Conservation (phyloP, 164 flowering plant genomes). For the Nymphaea thermarum region DNA sequence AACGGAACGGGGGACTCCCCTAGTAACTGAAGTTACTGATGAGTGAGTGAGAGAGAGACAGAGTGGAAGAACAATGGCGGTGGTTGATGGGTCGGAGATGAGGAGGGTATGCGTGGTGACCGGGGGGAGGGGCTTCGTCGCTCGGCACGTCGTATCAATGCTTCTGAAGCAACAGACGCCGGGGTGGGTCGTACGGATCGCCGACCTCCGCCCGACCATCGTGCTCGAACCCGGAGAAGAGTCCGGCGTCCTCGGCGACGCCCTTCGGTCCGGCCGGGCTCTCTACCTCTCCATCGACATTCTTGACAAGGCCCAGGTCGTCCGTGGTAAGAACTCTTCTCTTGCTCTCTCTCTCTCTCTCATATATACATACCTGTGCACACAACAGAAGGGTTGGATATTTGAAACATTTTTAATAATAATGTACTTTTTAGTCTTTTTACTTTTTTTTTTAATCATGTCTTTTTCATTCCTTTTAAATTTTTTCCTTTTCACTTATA, state of each 20-base stretch:
- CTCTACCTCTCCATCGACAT: constrained; percentile 66
- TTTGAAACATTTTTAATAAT: too few species aligned
- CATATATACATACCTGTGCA: too few species aligned
- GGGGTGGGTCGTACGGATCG: constrained; percentile 52
- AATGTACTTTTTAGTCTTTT: too few species aligned
- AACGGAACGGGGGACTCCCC: too few species aligned
- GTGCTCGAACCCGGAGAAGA: constrained; percentile 54
- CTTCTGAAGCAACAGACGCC: constrained; percentile 27
- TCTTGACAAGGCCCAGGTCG: constrained; percentile 59
- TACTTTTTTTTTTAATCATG: too few species aligned
- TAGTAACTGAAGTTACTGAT: too few species aligned
- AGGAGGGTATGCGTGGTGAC: constrained; percentile 79
- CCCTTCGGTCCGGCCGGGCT: constrained; percentile 57
- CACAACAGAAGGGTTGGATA: too few species aligned
- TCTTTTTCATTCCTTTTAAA: too few species aligned
- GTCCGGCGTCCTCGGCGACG: constrained; percentile 53
- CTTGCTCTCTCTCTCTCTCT: too few species aligned
- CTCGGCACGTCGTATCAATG: constrained; percentile 86
- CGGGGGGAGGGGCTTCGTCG: constrained; percentile 96
- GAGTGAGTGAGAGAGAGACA: background rate
- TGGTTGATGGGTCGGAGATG: too few species aligned
- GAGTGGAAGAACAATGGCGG: constrained; percentile 9
- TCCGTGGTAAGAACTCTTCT: constrained; percentile 31
- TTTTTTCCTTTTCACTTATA: too few species aligned
- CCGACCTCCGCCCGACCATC: constrained; percentile 57